phyloP scores from a whole-genome alignment of 768 basidiomycete species.

The Lactarius tabidus region DNA sequence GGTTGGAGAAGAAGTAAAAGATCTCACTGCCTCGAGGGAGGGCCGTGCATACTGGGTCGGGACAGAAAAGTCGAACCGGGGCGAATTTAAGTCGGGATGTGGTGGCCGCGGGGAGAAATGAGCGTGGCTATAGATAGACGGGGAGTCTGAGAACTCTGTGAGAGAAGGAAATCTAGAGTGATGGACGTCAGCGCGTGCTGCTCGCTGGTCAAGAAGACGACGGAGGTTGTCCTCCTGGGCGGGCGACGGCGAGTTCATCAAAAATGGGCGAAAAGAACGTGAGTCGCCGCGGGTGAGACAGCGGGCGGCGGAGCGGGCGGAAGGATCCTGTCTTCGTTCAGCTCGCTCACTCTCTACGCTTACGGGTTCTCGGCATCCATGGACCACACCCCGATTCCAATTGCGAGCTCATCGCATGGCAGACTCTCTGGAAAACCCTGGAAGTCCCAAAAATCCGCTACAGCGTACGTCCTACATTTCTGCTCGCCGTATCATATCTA shows the following conservation, averaged over 20 bases:
- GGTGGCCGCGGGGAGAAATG: slow-evolving; percentile 51
- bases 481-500: slow-evolving; percentile 1
- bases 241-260: slow-evolving; percentile 37
- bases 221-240: slow-evolving; percentile 46
- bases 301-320: not conserved
- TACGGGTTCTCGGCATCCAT: slow-evolving; percentile 4
- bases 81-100: slow-evolving; percentile 30
- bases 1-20: slow-evolving; percentile 34
- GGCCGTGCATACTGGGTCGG: slow-evolving; percentile 23
- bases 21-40: slow-evolving; percentile 19
- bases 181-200: slow-evolving; percentile 45
- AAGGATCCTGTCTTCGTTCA: not conserved
- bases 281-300: slow-evolving; percentile 16
- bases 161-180: slow-evolving; percentile 48
- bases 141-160: slow-evolving; percentile 60
- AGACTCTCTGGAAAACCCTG: slow-evolving; percentile 68
- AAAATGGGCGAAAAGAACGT: slow-evolving; percentile 33
- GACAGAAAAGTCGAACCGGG: slow-evolving; percentile 32
- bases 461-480: slow-evolving; percentile 39
- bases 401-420: slow-evolving; percentile 60
- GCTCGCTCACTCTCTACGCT: not conserved
- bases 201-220: slow-evolving; percentile 51
- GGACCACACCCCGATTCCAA: slow-evolving; percentile 29
- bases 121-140: slow-evolving; percentile 62
- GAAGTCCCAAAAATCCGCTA: slow-evolving; percentile 50